Percentiles rank a stretch among this genome's conserved stretches.
Conservation (phyloP, 2,329 filamentous ascomycete genomes). For the Onygenales sp. region DNA sequence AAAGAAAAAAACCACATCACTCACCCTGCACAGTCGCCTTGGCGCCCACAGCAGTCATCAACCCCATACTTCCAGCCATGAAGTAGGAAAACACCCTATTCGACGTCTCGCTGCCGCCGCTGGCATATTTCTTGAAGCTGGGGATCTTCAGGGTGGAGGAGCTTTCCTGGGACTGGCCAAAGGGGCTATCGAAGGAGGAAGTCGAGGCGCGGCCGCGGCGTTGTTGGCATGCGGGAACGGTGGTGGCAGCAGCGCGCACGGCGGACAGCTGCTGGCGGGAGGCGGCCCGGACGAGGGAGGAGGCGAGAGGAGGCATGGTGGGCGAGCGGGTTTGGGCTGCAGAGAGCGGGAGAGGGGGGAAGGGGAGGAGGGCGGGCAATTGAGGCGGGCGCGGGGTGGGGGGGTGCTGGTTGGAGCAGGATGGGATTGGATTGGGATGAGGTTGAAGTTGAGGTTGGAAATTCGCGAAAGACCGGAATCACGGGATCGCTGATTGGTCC, state of each 20-base stretch:
- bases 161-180: slow-evolving; percentile 40
- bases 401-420: not conserved
- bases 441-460: slow-evolving; percentile 25
- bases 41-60: slow-evolving; percentile 82
- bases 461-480: slow-evolving; percentile 30
- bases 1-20: slow-evolving; percentile 23
- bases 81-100: slow-evolving; percentile 96
- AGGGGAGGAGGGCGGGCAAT: slow-evolving; percentile 10
- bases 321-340: not conserved
- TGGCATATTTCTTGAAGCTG: slow-evolving; percentile 80
- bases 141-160: slow-evolving; percentile 62
- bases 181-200: slow-evolving; percentile 46
- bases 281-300: slow-evolving; percentile 55
- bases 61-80: slow-evolving; percentile 93
- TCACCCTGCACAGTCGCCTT: slow-evolving; percentile 97
- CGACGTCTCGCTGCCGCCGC: slow-evolving; percentile 53
- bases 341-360: slow-evolving; percentile 8
- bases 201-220: slow-evolving; percentile 21
- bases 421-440: slow-evolving; percentile 13
- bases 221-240: slow-evolving; percentile 29
- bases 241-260: slow-evolving; percentile 27
- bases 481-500: slow-evolving; percentile 31
- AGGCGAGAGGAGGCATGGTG: slow-evolving; percentile 59
- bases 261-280: slow-evolving; percentile 38
- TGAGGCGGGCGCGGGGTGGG: slow-evolving; percentile 9